Conservation (phyloP, 257 asterid species). For the Nicotiana attenuata region DNA sequence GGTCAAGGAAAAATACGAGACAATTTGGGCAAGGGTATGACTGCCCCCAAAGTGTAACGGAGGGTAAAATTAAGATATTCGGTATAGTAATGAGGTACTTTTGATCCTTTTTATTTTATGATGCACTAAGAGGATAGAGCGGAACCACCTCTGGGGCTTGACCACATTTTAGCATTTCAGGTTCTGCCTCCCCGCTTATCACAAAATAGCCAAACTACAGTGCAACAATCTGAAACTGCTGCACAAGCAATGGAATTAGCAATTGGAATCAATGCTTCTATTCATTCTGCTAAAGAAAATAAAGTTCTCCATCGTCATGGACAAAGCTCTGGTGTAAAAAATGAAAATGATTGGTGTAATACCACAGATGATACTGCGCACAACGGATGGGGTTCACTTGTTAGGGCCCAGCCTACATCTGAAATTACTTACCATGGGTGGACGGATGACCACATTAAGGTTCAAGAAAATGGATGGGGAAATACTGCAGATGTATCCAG, state of each 20-base stretch:
- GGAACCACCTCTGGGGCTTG: not conserved
- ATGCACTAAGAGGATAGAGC: not conserved
- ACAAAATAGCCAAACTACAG: not conserved
- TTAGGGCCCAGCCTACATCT: not conserved
- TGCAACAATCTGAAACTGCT: not conserved
- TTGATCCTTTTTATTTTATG: not conserved
- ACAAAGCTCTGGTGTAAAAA: not conserved
- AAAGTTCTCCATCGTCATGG: not conserved
- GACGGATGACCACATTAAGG: not conserved
- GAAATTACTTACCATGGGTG: conserved; percentile 5
- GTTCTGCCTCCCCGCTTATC: not conserved
- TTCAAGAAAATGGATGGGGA: conserved; percentile 15
- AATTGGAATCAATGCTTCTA: conserved; percentile 1
- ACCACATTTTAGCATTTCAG: conserved; percentile 1
- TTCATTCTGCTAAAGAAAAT: not conserved
- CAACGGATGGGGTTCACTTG: conserved; percentile 12
- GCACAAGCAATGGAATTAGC: not conserved
- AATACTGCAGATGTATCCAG: not conserved
- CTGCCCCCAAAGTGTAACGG: not conserved
- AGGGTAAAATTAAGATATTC: not conserved
- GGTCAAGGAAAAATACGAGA: not conserved
- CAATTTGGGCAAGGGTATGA: not conserved
- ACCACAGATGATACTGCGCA: not conserved
- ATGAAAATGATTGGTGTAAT: conserved; percentile 11
- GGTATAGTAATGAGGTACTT: not conserved